Percentiles rank a stretch among this genome's conserved stretches.
phyloP scores from a whole-genome alignment of 768 basidiomycete species.

The Boletellus sp. region DNA sequence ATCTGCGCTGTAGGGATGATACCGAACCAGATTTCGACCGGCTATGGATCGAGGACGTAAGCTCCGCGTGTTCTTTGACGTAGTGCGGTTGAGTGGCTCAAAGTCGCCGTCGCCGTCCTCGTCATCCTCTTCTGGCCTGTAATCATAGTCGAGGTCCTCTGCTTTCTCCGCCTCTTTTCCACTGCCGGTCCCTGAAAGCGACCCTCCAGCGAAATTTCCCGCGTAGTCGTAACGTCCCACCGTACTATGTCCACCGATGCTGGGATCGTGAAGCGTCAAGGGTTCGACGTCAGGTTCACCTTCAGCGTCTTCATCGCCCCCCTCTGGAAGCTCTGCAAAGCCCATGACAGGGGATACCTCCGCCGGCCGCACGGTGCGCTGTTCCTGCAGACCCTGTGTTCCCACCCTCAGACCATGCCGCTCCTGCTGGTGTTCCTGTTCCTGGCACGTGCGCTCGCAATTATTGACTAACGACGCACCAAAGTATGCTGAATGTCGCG shows the following conservation, averaged over 20 bases:
- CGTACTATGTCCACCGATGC: conserved; percentile 28
- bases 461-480: conserved; percentile 28
- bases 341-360: conserved; percentile 32
- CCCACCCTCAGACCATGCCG: conserved; percentile 28
- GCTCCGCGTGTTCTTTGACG: conserved; percentile 37
- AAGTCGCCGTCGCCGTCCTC: conserved; percentile 34
- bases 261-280: conserved; percentile 23
- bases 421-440: conserved; percentile 36
- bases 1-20: conserved; percentile 30
- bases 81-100: conserved; percentile 26
- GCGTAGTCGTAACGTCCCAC: conserved; percentile 24
- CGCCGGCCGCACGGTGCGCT: conserved; percentile 31
- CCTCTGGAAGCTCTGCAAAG: conserved; percentile 28
- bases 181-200: conserved; percentile 20
- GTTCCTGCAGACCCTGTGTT: conserved; percentile 32
- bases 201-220: conserved; percentile 16
- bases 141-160: conserved; percentile 32
- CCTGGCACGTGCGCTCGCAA: conserved; percentile 37
- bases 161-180: conserved; percentile 27
- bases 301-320: conserved; percentile 36
- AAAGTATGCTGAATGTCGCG: conserved; percentile 32
- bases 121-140: conserved; percentile 27
- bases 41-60: conserved; percentile 35
- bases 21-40: conserved; percentile 32
- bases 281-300: conserved; percentile 31